phyloP scores from a whole-genome alignment of 225 moss, liverwort and hornwort species.

The Pleurozium schreberi region DNA sequence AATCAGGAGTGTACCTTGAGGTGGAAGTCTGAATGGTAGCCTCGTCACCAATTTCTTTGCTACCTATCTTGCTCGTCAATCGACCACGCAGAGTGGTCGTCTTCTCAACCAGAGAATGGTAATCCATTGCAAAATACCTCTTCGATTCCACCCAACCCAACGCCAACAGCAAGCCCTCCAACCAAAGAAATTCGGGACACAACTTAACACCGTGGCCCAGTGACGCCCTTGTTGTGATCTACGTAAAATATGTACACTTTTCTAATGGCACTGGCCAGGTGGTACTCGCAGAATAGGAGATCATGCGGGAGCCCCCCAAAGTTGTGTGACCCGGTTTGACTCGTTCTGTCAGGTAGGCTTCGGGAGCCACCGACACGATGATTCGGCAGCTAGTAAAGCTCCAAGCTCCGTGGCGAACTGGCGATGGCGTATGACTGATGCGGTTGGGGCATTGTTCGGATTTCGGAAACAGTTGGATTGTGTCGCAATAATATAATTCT shows the following conservation, averaged over 20 bases:
- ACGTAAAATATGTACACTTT: neutral
- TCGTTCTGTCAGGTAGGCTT: neutral
- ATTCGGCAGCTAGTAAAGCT: neutral
- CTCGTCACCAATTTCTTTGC: constrained; percentile 13
- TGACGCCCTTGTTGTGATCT: neutral
- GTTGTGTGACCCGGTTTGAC: neutral
- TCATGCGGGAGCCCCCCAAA: neutral
- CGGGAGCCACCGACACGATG: neutral
- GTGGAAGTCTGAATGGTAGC: neutral
- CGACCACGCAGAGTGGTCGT: constrained; percentile 4
- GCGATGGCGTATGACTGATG: neutral
- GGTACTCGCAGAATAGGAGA: too few species aligned
- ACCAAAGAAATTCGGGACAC: neutral
- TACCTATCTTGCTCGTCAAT: neutral
- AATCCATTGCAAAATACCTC: neutral
- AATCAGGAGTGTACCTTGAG: neutral
- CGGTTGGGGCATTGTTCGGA: neutral
- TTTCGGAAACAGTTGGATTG: neutral
- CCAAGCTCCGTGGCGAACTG: neutral
- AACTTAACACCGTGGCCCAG: neutral
- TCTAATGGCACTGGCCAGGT: neutral
- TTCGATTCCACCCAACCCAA: neutral
- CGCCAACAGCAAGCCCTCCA: neutral
- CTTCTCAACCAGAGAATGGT: constrained; percentile 2
- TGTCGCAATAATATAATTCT: neutral